Percentiles rank a stretch among this genome's conserved stretches.
Conservation (phyloP, 2,329 filamentous ascomycete species). For the Thyridium curvatum region DNA sequence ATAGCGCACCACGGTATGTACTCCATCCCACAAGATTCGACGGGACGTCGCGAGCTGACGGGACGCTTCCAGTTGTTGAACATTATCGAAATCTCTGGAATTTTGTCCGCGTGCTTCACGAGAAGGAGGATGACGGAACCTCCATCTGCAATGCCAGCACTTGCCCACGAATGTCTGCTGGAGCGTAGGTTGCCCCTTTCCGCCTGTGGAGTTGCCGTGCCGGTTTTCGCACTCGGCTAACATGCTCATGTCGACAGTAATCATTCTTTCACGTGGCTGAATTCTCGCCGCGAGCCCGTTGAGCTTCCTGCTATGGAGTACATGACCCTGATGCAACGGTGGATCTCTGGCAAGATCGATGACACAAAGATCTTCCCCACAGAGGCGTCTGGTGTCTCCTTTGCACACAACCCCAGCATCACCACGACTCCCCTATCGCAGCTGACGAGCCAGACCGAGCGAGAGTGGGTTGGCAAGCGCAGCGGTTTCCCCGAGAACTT, state of each 20-base stretch:
- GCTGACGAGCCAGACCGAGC: constrained; percentile 37
- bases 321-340: constrained; percentile 78
- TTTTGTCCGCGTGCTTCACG: constrained; percentile 74
- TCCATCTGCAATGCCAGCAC: constrained; percentile 70
- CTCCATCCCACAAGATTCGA: too few relatives aligned
- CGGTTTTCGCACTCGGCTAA: too few relatives aligned
- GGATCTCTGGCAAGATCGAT: constrained; percentile 79
- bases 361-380: constrained; percentile 75
- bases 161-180: constrained; percentile 82
- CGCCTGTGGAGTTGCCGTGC: too few relatives aligned
- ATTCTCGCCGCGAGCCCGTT: constrained; percentile 67
- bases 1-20: constrained; percentile 73
- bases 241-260: constrained; percentile 38
- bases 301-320: constrained; percentile 78
- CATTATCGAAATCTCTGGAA: constrained; percentile 76
- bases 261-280: constrained; percentile 80
- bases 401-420: constrained; percentile 43
- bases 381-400: constrained; percentile 54
- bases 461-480: constrained; percentile 69
- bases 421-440: constrained; percentile 43
- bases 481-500: constrained; percentile 78
- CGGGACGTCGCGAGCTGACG: constrained; percentile 17
- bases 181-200: constrained; percentile 56
- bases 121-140: constrained; percentile 62
- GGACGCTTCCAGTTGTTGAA: constrained; percentile 60